phyloP scores from a whole-genome alignment of 192 early-diverging fungal genomes.

The Coemansia sp. region DNA sequence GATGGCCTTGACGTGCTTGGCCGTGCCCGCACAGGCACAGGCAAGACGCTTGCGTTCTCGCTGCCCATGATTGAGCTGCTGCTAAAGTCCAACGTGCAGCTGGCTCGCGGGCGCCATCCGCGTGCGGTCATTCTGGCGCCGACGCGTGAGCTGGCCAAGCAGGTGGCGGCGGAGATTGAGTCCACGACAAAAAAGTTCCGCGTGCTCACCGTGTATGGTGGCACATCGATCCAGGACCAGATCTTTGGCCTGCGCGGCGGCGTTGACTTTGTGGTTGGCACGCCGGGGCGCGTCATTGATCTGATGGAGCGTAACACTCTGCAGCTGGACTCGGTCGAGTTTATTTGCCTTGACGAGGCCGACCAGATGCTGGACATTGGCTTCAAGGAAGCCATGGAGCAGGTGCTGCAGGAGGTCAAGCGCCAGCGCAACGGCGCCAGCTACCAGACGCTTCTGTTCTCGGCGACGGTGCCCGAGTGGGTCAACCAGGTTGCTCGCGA shows the following conservation, averaged over 20 bases:
- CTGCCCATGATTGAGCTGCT: constrained; percentile 82
- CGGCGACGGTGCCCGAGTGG: constrained; percentile 82
- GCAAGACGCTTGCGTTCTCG: constrained; percentile 95
- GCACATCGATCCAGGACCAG: constrained; percentile 82
- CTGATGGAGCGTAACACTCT: constrained; percentile 65
- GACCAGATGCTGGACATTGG: constrained; percentile 96
- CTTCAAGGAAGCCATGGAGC: constrained; percentile 86
- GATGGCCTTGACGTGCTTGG: constrained; percentile 82
- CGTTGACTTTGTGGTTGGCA: constrained; percentile 92
- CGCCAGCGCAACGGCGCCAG: constrained; percentile 65
- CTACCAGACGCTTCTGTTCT: constrained; percentile 91
- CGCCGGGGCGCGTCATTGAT: constrained; percentile 91
- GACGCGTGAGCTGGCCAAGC: constrained; percentile 87
- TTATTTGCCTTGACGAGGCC: constrained; percentile 92
- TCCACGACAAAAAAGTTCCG: constrained; percentile 61
- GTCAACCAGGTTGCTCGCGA: constrained; percentile 68
- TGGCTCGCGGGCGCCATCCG: constrained; percentile 51
- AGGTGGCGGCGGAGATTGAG: constrained; percentile 75
- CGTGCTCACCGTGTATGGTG: constrained; percentile 80
- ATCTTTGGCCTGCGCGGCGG: constrained; percentile 69
- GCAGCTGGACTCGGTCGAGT: constrained; percentile 62
- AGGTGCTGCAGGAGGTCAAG: constrained; percentile 80
- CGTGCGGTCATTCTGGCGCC: constrained; percentile 79
- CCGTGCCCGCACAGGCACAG: constrained; percentile 94
- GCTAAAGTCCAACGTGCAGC: constrained; percentile 29